phyloP scores from a whole-genome alignment of 495 filamentous ascomycete species.

The Aspergillus panamensis region DNA sequence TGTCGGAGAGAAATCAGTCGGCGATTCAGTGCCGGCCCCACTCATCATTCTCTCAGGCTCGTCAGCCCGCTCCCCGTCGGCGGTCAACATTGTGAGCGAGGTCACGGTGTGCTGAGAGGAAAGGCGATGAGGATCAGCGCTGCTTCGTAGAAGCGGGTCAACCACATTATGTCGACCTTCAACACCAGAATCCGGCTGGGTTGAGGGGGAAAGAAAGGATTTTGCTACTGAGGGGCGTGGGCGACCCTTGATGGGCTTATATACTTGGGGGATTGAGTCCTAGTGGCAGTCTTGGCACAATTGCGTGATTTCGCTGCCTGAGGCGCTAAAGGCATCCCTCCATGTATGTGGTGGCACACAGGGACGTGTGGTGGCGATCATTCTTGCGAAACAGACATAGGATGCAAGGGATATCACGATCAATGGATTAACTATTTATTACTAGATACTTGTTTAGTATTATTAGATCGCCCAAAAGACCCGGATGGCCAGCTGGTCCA shows the following conservation, averaged over 20 bases:
- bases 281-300: conserved; percentile 36
- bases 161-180: not conserved
- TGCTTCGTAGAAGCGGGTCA: not conserved
- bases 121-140: not conserved
- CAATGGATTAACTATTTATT: not conserved
- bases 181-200: not conserved
- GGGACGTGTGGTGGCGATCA: too few species aligned
- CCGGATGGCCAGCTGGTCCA: conserved; percentile 54
- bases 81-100: conserved; percentile 7
- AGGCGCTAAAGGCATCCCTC: not conserved
- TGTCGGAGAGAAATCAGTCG: not conserved
- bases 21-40: conserved; percentile 19
- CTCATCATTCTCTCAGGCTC: conserved; percentile 2
- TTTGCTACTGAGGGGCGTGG: conserved; percentile 9
- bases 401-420: too few species aligned
- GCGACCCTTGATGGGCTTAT: conserved; percentile 29
- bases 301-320: conserved; percentile 36
- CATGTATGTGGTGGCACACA: not conserved
- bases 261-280: conserved; percentile 23
- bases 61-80: conserved; percentile 25
- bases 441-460: not conserved
- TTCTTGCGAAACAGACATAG: too few species aligned
- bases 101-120: not conserved
- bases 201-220: conserved; percentile 12
- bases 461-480: conserved; percentile 61